These are phyloP conservation scores for Backusella morwellensis DNA, from an alignment of 192 early-diverging fungal species.

Conservation along the genomic window DNA sequence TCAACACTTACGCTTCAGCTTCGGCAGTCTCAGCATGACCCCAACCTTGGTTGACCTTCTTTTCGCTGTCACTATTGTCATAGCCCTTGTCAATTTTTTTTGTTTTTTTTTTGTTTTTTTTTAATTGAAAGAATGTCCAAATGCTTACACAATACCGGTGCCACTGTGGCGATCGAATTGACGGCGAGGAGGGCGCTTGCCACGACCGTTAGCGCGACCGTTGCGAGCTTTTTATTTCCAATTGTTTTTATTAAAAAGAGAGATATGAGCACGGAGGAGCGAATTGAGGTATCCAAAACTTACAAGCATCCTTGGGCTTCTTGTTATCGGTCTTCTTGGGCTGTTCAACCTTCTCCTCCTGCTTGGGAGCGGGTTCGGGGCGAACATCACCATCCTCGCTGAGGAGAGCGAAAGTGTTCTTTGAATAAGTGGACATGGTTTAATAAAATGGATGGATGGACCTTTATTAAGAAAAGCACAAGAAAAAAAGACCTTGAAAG, in stretches of 20 bases:
- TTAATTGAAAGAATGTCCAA: neutral
- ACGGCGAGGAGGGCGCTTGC: conserved; percentile 43
- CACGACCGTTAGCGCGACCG: neutral
- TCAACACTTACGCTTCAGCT: conserved; percentile 36
- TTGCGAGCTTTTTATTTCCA: conserved; percentile 25
- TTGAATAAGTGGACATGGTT: conserved; percentile 33
- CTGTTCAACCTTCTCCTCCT: conserved; percentile 39
- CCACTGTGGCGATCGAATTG: conserved; percentile 86
- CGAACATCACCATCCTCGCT: conserved; percentile 56
- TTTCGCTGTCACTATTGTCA: conserved; percentile 68
- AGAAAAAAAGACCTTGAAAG: neutral
- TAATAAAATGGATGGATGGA: conserved; percentile 8
- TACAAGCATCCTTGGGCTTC: conserved; percentile 10
- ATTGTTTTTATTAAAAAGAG: neutral
- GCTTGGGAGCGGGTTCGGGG: conserved; percentile 35
- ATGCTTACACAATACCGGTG: conserved; percentile 57
- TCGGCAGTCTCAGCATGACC: conserved; percentile 65
- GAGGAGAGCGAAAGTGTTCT: conserved; percentile 69
- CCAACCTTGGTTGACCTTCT: conserved; percentile 91
- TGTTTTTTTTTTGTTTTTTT: neutral
- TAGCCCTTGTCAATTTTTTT: neutral
- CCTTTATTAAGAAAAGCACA: neutral
- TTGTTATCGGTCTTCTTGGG: conserved; percentile 29
- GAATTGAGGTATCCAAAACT: neutral
- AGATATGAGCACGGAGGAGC: too few species aligned